Base-by-base conservation (phyloP, 2,329 filamentous ascomycete species). In the Pseudogymnoascus sp. region DNA sequence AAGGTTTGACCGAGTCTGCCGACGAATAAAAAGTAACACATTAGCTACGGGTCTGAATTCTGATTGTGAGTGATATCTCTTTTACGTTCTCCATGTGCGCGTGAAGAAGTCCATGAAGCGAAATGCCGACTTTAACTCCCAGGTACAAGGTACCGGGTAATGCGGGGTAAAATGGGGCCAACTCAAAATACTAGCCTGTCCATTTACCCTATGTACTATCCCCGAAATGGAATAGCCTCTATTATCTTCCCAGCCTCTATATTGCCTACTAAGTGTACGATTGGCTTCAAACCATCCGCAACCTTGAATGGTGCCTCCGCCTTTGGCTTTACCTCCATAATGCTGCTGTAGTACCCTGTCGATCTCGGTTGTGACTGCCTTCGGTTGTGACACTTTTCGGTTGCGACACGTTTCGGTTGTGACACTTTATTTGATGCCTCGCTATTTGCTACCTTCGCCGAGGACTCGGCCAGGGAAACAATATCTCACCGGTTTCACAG, bases 381-480 rank as follows among this genome's bases (percentile, higher is more conserved):
- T 53, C 47, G 47, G 47, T 33, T 33, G 47, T 53, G 57, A 86
- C 86, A 68, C 78, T 77, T 63, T 60, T 79, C n/a, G 78, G 78
- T 0, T 76, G 77, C 0, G 77, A 80, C 62, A 72, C 74, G 33
- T 64, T 60, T 79, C n/a, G 78, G 78, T 0, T 76, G 77, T 0
- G 77, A 80, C 62, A 72, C 74, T 35, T 33, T 7, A 33, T 33
- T 78, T 76, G 77, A 79, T 80, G 60, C 78, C 78, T 0, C 70
- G 78, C 25, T 76, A 79, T 61, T 80, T 80, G 76, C 68, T 78
- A 7, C 70, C 68, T n/a, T 80, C 77, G 77, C 77, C 75, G 65
- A 64, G 78, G 15, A 72, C 30, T 33, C 28, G 25, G 28, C 11
- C 33, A 53, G n/a, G 30, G 8, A 18, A 53, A 33, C n/a, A 33